phyloP scores from a whole-genome alignment of 306 rosid genomes.

The Cucumis sativus region Cucumber_9930_V3 NC_026658.2:15261501-15262000 shows the following conservation, averaged over 20 bases:
- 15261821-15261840: constrained; percentile 21
- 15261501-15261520: too few relatives aligned
- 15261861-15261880: constrained; percentile 32
- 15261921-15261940: constrained; percentile 11
- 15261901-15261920: constrained; percentile 22
- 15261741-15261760: neutral
- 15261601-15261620: constrained; percentile 15
- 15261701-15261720: constrained; percentile 40
- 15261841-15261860: constrained; percentile 14
- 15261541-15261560: too few relatives aligned
- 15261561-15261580: neutral
- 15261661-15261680: constrained; percentile 31
- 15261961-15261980: constrained; percentile 35
- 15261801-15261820: constrained; percentile 31
- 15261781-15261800: neutral
- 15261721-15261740: constrained; percentile 49
- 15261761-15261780: neutral
- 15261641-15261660: constrained; percentile 68
- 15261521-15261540: too few relatives aligned
- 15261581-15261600: constrained; percentile 10
- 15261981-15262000: constrained; percentile 30
- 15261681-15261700: constrained; percentile 38
- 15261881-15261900: constrained; percentile 43
- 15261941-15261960: constrained; percentile 18
- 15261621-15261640: constrained; percentile 20